Evolutionary conservation across 2,329 filamentous ascomycete genomes (phyloP).

Genomic region (Penicillium sp.): DNA sequence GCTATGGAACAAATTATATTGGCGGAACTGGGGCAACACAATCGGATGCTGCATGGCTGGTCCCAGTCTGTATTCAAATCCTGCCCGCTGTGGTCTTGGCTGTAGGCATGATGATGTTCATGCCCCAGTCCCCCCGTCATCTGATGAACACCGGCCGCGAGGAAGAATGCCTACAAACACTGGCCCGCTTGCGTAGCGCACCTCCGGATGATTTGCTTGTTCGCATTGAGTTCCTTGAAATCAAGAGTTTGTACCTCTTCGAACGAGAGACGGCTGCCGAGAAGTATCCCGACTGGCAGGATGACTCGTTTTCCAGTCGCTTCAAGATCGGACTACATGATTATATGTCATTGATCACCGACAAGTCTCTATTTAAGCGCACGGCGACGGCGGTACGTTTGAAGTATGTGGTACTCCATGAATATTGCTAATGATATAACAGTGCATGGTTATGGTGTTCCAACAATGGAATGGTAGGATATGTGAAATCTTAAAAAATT

Average conservation of each 20-base stretch:
- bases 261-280: slow-evolving; percentile 68
- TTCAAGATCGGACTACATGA: slow-evolving; percentile 62
- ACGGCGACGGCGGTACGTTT: slow-evolving; percentile 43
- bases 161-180: slow-evolving; percentile 62
- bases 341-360: slow-evolving; percentile 34
- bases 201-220: slow-evolving; percentile 66
- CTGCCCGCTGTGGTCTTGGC: slow-evolving; percentile 66
- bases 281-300: slow-evolving; percentile 64
- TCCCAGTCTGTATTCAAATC: slow-evolving; percentile 71
- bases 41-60: slow-evolving; percentile 68
- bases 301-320: slow-evolving; percentile 61
- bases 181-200: slow-evolving; percentile 65
- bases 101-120: slow-evolving; percentile 67
- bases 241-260: slow-evolving; percentile 72
- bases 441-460: slow-evolving; percentile 44
- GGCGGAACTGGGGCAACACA: slow-evolving; percentile 61
- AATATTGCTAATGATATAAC: slow-evolving; percentile 64
- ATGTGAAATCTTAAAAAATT: background rate
- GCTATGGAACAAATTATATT: slow-evolving; percentile 59
- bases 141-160: slow-evolving; percentile 68
- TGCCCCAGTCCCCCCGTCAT: slow-evolving; percentile 77
- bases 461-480: slow-evolving; percentile 52
- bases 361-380: slow-evolving; percentile 39
- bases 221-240: slow-evolving; percentile 73
- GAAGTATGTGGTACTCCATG: slow-evolving; percentile 32